Base-by-base conservation (phyloP, 2,329 filamentous ascomycete genomes). In the Tolypocladium tropicale region DNA sequence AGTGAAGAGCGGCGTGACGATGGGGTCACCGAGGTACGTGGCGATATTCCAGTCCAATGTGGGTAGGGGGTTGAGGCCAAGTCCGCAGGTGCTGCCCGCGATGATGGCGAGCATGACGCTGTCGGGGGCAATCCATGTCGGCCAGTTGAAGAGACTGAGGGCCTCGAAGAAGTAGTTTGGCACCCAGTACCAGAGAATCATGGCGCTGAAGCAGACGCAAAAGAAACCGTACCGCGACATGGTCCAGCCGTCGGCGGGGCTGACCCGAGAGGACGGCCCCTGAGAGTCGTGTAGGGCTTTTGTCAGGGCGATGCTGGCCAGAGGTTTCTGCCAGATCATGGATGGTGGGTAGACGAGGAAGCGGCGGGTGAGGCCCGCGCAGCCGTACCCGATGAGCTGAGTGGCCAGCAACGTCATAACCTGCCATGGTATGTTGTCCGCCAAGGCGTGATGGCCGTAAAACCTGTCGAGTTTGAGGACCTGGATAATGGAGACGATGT, bases 131-230 rank as follows among this genome's bases (percentile, higher is more conserved):
- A 80, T 78, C 77, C 78, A 81, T 0, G 73, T 74, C 32, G 77
- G 70, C 76, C 76, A 81, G 64, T 73, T 76, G 62, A 80, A 80
- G 21, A 70, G 57, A 2, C 69, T 71, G 5, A 79, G 60, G 2
- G 70, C 73, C n/a, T 68, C 65, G 61, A 79, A 80, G 14, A 81
- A 64, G 56, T 73, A 78, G 57, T 76, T 72, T 0, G 78, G 78
- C 46, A 82, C 68, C 75, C 76, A 80, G 59, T 76, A 80, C 62
- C 73, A 81, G 4, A 76, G 55, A 53, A 80, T 80, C 72, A 79
- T 78, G 58, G 66, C 68, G 1, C 55, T 61, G 30, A 76, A 76
- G 5, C 69, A 65, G 4, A 71, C 56, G 30, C 71, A 53, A 60
- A 80, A 80, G 61, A 79, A 77, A 14, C 65, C 70, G 72, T 50